Evolutionary conservation across 495 filamentous ascomycete species (phyloP), one percentile per base, ranked within the genome.

Genomic region (Lophiostoma macrostomum): DNA sequence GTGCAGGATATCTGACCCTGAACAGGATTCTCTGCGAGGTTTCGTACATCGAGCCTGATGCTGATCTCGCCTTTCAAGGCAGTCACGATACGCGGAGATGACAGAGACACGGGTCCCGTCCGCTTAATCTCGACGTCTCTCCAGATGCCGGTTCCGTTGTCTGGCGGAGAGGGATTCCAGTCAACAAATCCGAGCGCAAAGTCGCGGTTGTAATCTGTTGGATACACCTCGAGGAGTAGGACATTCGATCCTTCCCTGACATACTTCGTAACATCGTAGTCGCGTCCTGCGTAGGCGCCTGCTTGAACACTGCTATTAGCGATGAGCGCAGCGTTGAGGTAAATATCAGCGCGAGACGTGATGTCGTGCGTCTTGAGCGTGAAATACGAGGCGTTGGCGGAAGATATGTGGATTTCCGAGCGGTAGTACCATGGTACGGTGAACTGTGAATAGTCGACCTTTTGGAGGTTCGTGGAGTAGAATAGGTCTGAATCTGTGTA

Each of bases 81-180:
- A 2, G 76, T 79, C 0, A 74, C 54, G 0, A 84, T 71, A 0
- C 78, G 67, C 20, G 80, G 49, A 0, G 75, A 67, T 0, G 73
- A 78, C 40, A 85, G 63, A 0, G 70, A 67, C 0, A 83, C 73
- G 4, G 76, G 62, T 0, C 81, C 81, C 0, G 78, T 83, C 56
- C 79, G 73, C 42, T 75, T 75, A 19, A 86, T 19, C 41, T 81
- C 79, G 5, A 86, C 72, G 37, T 83, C 61, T 0, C 82, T 73
- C 82, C 82, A 85, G 1, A 86, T 73, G 0, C 83, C 82, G 0
- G 76, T 81, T 1, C 77, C 76, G 42, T 77, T 81, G 58, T 82
- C 78, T 0, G 72, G 67, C 0, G 83, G 82, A 47, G 76, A 80
- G 0, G 81, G 81, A 35, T 84, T 85, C 83, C 83, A 86, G 50